Base-by-base conservation (phyloP, 2,329 filamentous ascomycete genomes). In the Metarhizium anisopliae region DNA sequence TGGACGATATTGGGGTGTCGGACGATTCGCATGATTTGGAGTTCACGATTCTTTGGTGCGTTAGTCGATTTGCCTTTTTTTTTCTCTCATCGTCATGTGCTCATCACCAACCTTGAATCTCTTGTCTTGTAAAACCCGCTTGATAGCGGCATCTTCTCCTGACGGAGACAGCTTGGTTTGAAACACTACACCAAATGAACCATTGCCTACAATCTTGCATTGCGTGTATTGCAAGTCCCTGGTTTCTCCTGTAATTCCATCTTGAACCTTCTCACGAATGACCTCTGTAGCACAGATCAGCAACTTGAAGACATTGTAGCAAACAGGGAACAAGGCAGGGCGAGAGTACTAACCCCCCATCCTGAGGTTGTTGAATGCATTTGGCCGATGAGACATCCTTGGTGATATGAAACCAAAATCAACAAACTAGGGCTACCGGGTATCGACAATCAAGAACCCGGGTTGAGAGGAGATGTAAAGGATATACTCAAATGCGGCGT, bases 1-100 rank as follows among this genome's bases (percentile, higher is more conserved):
- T 97, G 92, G 59, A 99, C 94, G 67, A 99, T 97, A 75, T 99
- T 99, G 56, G 94, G 94, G 73, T 99, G 94, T 69, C 93, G 86
- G 67, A 99, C 94, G 70, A 99, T 99, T 70, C 94, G 89, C 94
- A 99, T 99, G 71, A 99, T 99, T 74, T 99, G 94, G 64, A 99
- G 82, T 73, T 99, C 94, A 75, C 94, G 91, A 72, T 99, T 99
- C 94, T 99, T 70, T 42, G 25, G n/a, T 6, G 8, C 18, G n/a
- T 29, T 49, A 49, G 45, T n/a, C 7, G 20, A 25, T 6, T 59
- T 67, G 25, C 4, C 25, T 56, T 36, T 25, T 30, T 6, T 14
- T n/a, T 32, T 29, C 6, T 35, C 32, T 35, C 4, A 35, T 45
- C 40, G 45, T 38, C n/a, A 32, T 30, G 40, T 29, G 20, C 7